Evolutionary conservation across 768 basidiomycete genomes (phyloP), one percentile per base, ranked within the genome.

Genomic region (Rubroboletus pulcherrimus): DNA sequence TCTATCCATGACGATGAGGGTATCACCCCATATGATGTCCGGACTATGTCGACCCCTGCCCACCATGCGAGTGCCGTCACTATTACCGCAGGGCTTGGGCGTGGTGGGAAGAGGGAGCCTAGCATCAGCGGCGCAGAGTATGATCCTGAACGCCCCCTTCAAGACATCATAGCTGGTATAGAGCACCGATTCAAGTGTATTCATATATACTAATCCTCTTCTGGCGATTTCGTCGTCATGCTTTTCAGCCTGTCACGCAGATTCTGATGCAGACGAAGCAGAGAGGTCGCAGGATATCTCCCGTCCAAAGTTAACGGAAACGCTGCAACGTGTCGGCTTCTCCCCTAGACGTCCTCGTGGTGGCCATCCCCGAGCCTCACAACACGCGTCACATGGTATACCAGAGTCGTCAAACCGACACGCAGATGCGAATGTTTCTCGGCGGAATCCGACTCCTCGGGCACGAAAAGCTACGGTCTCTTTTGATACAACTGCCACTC

Each of bases 61-160:
- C 94, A 97, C 70, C 94, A 97, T 71, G 93, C 91, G 26, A 91
- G 88, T 59, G 91, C 84, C 3, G 76, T 96, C 50, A 96, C 94
- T 0, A 78, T 97, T 17, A 89, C 81, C 50, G 91, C 92, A 4
- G 93, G 94, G 1, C 78, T 96, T 10, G 78, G 77, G 2, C 77
- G 83, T 3, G 57, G 59, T 41, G 70, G 69, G 19, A 75, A 78
- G 45, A 74, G 85, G 55, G 85, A 89, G 61, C 67, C 74, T 17
- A 79, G 84, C 62, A 65, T 88, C 49, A 89, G 85, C 68, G 89
- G 85, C 38, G 86, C 86, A 40, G 91, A 93, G 66, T 93, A 89
- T 58, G 91, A 93, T 67, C 91, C 91, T 4, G 91, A 93, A 34
- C 77, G 91, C 21, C 88, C 89, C 1, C 69, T 93, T 33, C 79